phyloP scores from a whole-genome alignment of 768 basidiomycete genomes.

The Mycena filopes region DNA sequence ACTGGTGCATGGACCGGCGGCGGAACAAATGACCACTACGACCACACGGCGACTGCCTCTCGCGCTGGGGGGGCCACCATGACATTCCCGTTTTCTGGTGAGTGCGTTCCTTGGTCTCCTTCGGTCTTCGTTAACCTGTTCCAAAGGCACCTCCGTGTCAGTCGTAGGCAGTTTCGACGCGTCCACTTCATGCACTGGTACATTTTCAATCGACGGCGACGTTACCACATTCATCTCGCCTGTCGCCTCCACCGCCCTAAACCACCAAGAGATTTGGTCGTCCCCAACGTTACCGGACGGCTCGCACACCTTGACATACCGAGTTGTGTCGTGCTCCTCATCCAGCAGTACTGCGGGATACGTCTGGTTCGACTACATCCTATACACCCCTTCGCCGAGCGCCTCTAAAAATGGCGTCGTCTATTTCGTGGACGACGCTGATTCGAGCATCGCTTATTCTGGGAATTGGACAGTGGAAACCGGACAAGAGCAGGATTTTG shows the following conservation, averaged over 20 bases:
- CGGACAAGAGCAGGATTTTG: conserved; percentile 31
- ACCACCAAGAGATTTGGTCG: conserved; percentile 35
- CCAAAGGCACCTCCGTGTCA: conserved; percentile 33
- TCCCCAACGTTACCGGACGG: conserved; percentile 32
- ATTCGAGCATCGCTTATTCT: conserved; percentile 31
- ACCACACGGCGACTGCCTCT: conserved; percentile 34
- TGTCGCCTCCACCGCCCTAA: conserved; percentile 3
- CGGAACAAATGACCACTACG: conserved; percentile 26
- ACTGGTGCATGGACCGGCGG: conserved; percentile 31
- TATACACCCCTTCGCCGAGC: conserved; percentile 35
- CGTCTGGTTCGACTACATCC: conserved; percentile 38
- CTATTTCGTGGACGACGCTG: conserved; percentile 37
- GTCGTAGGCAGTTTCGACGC: conserved; percentile 33
- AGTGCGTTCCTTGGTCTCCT: neutral
- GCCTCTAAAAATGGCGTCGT: conserved; percentile 27
- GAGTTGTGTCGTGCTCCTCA: conserved; percentile 31
- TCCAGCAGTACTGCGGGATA: conserved; percentile 18
- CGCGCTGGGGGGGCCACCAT: conserved; percentile 31
- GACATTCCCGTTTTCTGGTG: conserved; percentile 38
- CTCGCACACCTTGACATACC: conserved; percentile 36
- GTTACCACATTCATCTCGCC: conserved; percentile 31
- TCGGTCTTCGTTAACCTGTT: neutral
- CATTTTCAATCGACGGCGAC: conserved; percentile 34
- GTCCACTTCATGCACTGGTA: conserved; percentile 31
- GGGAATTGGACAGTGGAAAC: conserved; percentile 32